Base-by-base conservation (phyloP, 1,284 basidiomycete species). In the Limonomyces culmigenus region DNA sequence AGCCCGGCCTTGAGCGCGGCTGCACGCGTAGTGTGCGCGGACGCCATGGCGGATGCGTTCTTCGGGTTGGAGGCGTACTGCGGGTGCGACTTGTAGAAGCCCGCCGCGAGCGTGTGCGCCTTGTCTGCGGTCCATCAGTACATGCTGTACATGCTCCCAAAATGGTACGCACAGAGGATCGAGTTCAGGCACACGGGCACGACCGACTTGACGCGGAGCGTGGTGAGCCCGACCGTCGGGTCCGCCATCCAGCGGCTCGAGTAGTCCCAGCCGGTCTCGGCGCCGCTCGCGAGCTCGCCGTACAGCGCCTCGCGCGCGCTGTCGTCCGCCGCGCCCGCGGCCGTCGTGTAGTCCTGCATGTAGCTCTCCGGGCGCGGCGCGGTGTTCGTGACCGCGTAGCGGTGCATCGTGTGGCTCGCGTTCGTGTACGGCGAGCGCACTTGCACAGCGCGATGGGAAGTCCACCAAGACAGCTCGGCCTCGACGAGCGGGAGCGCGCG, bases 331-430 rank as follows among this genome's bases (percentile, higher is more conserved):
- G 75, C 68, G 37, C 73, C 76, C 39, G 79, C 71, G 4, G 70
- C 80, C 0, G 84, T 86, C 19, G 58, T 46, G 48, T 85, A 92
- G 58, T 95, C 89, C 16, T 59, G 58, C 4, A 71, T 49, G 46
- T 77, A 81, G 1, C 79, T 84, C 56, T 95, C 89, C 0, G 89
- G 89, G n/a, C 88, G 67, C 17, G 89, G 89, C 1, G 84, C 89
- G 18, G 62, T 77, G 53, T 92, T 95, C 41, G 63, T 72, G 0
- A 87, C 87, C 2, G 66, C 58, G 47, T 86, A 93, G 40, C 62
- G 76, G 23, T 72, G 70, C 51, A 95, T 65, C 8, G 62, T 57
- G 54, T 81, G 68, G 0, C 65, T 75, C 33, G 62, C 54, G 46
- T 71, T 74, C 40, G 69, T 78, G 61, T 65, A 75, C 0, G 89